These are phyloP conservation scores for Cicer bijugum DNA, from an alignment of 306 rosid species.

Conservation along the genomic window DNA sequence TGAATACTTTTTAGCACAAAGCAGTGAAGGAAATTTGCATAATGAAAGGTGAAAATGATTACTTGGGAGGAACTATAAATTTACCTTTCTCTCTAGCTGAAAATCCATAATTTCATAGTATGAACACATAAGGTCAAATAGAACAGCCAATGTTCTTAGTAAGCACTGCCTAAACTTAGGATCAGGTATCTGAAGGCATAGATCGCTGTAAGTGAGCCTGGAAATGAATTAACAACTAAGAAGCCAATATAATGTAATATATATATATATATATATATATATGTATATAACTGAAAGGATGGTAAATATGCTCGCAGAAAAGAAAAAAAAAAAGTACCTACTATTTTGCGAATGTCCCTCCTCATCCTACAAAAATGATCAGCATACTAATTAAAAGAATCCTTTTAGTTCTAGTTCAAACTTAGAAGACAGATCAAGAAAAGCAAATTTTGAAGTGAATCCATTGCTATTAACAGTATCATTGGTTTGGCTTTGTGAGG, in stretches of 20 bases:
- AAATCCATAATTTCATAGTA: conserved; percentile 90
- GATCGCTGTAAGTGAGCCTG: conserved; percentile 98
- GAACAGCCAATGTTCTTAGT: conserved; percentile 74
- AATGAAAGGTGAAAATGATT: conserved; percentile 13
- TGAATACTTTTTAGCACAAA: conserved; percentile 38
- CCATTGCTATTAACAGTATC: conserved; percentile 23
- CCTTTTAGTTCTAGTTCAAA: conserved; percentile 22
- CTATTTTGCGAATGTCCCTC: conserved; percentile 65
- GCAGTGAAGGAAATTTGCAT: not conserved
- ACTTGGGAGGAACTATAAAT: conserved; percentile 38
- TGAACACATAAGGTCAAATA: conserved; percentile 85
- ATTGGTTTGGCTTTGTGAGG: conserved; percentile 17
- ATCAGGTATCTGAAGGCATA: conserved; percentile 90
- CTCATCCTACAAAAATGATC: conserved; percentile 69
- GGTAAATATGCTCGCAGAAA: conserved; percentile 34
- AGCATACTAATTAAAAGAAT: conserved; percentile 43
- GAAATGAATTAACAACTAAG: conserved; percentile 47
- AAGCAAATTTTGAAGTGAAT: conserved; percentile 33
- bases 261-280: not conserved
- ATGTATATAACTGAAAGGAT: conserved; percentile 27
- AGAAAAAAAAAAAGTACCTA: conserved; percentile 70
- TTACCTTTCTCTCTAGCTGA: conserved; percentile 78
- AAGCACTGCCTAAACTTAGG: conserved; percentile 89
- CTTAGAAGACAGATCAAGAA: conserved; percentile 20
- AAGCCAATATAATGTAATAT: conserved; percentile 34